Conservation (phyloP, 2,329 filamentous ascomycete species). For the Trichoderma hamatum region DNA sequence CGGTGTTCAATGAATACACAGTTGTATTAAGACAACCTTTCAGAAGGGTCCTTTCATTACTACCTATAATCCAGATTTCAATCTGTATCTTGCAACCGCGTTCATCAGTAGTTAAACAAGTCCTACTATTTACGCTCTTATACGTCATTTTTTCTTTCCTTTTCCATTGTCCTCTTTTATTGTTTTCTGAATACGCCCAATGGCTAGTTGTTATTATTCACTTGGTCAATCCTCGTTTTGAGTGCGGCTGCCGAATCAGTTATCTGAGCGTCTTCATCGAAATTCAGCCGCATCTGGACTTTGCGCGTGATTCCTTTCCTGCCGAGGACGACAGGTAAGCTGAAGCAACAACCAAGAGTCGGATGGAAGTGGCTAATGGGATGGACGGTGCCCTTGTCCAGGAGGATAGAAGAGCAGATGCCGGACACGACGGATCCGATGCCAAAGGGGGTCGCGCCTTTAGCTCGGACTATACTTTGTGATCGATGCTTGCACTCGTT, state of each 20-base stretch:
- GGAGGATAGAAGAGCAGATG: constrained; percentile 55
- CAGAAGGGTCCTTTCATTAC: neutral
- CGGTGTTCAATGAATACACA: neutral
- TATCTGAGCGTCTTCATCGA: neutral
- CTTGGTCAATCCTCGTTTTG: neutral
- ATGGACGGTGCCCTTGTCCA: constrained; percentile 50
- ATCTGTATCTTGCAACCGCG: neutral
- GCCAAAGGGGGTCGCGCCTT: constrained; percentile 55
- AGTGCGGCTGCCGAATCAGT: neutral
- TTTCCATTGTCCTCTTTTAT: neutral
- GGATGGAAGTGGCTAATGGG: constrained; percentile 54
- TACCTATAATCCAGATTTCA: neutral
- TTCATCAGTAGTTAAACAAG: neutral
- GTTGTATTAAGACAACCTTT: neutral
- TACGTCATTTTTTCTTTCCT: neutral
- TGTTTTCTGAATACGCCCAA: neutral
- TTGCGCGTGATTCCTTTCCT: constrained; percentile 40
- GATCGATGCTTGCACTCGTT: constrained; percentile 43
- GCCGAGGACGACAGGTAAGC: constrained; percentile 53
- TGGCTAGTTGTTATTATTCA: neutral
- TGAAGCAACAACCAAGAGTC: constrained; percentile 52
- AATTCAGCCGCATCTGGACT: neutral
- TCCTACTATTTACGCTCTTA: neutral
- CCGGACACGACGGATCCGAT: constrained; percentile 51
- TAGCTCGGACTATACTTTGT: constrained; percentile 51